phyloP scores from a whole-genome alignment of 2,329 filamentous ascomycete species.

The Volutella citrinella region DNA sequence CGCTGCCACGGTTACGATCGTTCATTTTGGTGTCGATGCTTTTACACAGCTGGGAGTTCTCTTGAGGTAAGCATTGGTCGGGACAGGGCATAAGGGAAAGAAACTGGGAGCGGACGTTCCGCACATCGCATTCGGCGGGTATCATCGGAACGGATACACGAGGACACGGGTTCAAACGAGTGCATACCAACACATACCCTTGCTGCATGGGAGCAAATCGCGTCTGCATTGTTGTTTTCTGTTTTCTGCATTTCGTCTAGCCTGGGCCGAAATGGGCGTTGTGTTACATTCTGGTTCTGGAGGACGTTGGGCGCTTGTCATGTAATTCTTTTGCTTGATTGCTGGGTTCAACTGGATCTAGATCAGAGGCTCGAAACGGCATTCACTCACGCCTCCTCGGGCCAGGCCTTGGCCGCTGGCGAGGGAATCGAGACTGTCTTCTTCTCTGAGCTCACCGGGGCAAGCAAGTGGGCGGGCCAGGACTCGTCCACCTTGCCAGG shows the following conservation, averaged over 20 bases:
- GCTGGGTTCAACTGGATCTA: too few species aligned
- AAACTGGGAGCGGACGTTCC: conserved; percentile 17
- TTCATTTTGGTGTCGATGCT: conserved; percentile 9
- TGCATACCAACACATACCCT: conserved; percentile 17
- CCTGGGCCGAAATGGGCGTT: conserved; percentile 15
- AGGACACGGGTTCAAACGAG: conserved; percentile 21
- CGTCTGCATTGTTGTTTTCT: conserved; percentile 15
- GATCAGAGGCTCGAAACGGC: too few species aligned
- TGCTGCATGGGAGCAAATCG: conserved; percentile 13
- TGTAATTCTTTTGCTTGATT: conserved; percentile 8
- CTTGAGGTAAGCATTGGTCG: conserved; percentile 10
- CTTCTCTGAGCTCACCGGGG: too few species aligned
- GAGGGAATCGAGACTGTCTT: too few species aligned
- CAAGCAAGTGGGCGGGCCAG: too few species aligned
- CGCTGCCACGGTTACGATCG: too few species aligned
- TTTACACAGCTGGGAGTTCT: conserved; percentile 18
- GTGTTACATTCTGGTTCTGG: conserved; percentile 13
- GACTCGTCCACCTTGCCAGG: too few species aligned
- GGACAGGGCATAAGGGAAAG: conserved; percentile 20
- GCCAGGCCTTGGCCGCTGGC: too few species aligned
- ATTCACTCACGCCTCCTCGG: too few species aligned
- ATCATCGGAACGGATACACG: conserved; percentile 22
- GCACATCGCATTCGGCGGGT: conserved; percentile 20
- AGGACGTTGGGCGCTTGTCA: conserved; percentile 6
- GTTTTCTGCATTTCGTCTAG: conserved; percentile 12